Evolutionary conservation across 2,329 filamentous ascomycete species (phyloP), one percentile per base, ranked within the genome.

Genomic region (Cladosporium colombiae): DNA sequence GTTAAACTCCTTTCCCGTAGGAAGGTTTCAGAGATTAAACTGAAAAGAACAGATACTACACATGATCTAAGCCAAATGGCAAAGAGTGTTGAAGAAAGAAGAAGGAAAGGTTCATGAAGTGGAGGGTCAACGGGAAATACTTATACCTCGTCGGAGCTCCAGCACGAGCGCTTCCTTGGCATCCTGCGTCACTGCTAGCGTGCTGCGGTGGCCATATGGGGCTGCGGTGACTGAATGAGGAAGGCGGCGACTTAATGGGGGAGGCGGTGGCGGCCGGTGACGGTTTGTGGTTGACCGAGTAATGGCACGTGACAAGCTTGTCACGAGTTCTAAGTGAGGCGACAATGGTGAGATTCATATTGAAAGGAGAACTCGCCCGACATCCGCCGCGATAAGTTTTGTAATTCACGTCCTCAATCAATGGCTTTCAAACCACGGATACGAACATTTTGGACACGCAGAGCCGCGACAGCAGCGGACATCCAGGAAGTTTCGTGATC

Each of bases 11-110:
- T 31, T 52, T 25, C 23, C 49, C 23, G 49, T 52, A 52, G 49
- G 23, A 25, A 52, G 23, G 23, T 52, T 6, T 29, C 49, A 52
- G 49, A 27, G 49, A 52, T 52, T 29, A 52, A 29, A 52, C 49
- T 52, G 49, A 29, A 29, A 52, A 52, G 49, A 52, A 52, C 49
- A 52, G 49, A 52, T 52, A 52, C 49, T 52, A 52, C 49, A 52
- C 25, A n/a, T 52, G 49, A 52, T 52, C 49, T 27, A 50, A 50
- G 46, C 46, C 46, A 50, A 50, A 50, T 14, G 13, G 33, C 33
- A 23, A 46, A 46, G 40, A 21, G n/a, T 21, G 40, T 5, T 46
- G 14, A 35, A 35, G n/a, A 3, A 21, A 8, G 7, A n/a, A 46
- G n/a, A 8, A 46, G n/a, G 40, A 46, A 16, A n/a, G n/a, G n/a